Evolutionary conservation across 2,329 filamentous ascomycete genomes (phyloP).

Genomic region (Gliomastix tumulicola): DNA sequence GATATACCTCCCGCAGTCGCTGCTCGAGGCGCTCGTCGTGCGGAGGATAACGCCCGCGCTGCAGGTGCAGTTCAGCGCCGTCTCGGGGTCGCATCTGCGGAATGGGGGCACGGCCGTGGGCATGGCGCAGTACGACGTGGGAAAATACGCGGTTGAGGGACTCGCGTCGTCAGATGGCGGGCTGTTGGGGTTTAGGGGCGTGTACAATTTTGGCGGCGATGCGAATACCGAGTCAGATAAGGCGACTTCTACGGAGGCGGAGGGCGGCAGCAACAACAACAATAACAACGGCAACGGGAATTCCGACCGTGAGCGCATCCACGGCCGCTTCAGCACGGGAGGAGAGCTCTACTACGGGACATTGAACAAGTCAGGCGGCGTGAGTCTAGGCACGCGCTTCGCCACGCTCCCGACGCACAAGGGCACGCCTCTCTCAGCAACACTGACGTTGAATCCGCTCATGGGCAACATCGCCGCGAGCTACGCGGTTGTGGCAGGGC

Average conservation of each 20-base stretch:
- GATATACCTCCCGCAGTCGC: conserved; percentile 75
- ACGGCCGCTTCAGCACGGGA: conserved; percentile 82
- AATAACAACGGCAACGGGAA: conserved; percentile 14
- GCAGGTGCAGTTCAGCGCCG: conserved; percentile 73
- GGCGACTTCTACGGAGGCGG: conserved; percentile 11
- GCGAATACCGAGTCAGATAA: conserved; percentile 29
- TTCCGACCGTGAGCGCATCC: conserved; percentile 52
- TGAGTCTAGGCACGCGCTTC: conserved; percentile 84
- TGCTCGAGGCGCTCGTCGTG: conserved; percentile 79
- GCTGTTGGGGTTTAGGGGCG: conserved; percentile 74
- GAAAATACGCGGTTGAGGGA: conserved; percentile 83
- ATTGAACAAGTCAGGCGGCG: conserved; percentile 86
- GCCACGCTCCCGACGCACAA: conserved; percentile 74
- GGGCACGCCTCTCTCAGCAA: conserved; percentile 89
- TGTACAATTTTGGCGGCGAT: conserved; percentile 91
- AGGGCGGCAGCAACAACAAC: conserved; percentile 7
- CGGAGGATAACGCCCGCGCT: conserved; percentile 69
- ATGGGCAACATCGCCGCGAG: conserved; percentile 90
- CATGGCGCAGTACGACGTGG: conserved; percentile 73
- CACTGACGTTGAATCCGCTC: conserved; percentile 84
- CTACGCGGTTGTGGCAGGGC: conserved; percentile 84
- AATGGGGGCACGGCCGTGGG: conserved; percentile 73
- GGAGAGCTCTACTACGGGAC: conserved; percentile 94
- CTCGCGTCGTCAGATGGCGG: conserved; percentile 90
- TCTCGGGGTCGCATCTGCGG: conserved; percentile 63